Evolutionary conservation across 495 filamentous ascomycete genomes (phyloP), one percentile per base, ranked within the genome.

Genomic region (Filosporella fistucella): DNA sequence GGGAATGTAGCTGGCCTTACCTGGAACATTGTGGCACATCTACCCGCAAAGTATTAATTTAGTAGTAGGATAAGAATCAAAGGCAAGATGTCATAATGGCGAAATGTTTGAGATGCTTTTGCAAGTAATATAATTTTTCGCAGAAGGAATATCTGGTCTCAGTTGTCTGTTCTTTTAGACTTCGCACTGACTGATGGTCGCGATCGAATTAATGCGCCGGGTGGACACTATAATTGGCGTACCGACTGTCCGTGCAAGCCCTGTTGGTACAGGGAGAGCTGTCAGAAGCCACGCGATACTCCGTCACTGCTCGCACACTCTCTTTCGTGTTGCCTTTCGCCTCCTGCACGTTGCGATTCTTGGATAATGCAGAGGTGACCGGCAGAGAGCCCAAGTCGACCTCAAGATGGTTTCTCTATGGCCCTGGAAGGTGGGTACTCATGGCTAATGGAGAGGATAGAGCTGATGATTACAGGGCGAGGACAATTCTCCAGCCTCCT

Each of bases 401-500:
- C 25, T 39, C 51, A 47, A 45, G 40, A 93, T 91, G 88, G 85
- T 91, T 53, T 87, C 81, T 23, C 74, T 93, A 29, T 94, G 88
- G 88, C 88, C 81, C 52, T 88, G 80, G 74, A 84, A 77, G 70
- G 84, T 87, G 65, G 45, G 22, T 33, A 42, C 22, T 48, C 16
- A 10, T 6, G 13, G 4, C 12, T 4, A n/a, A 13, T 40, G 44
- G 47, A 42, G 28, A 24, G 36, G 41, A 37, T 34, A 51, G 37
- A 39, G 47, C 50, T 55, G 29, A 52, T 21, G 52, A 32, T 17
- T 46, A 13, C 57, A 94, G 88, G 80, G 84, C 66, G 78, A 89
- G 49, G 81, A 87, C 57, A 85, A 78, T 63, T 95, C 91, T 55
- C 85, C 91, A 1, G 91, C 91, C 30, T 86, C 82, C 4, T 98